A percentile compares a stretch with the other conserved stretches of the same genome.
phyloP scores from a whole-genome alignment of 805 yeast genomes.

The Metschnikowia reukaufii region DNA sequence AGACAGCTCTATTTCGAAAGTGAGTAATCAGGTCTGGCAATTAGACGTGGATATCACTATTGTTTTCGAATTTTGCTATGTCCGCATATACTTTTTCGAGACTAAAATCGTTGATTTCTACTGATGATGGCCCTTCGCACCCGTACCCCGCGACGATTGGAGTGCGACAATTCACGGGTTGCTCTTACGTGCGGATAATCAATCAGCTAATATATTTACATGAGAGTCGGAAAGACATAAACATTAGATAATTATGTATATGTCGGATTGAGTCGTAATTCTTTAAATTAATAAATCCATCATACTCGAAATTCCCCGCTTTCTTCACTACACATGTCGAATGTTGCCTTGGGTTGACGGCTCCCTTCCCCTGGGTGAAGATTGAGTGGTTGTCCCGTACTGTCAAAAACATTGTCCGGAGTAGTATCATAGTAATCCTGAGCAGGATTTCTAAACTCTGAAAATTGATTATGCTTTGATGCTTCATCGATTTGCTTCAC shows the following conservation, averaged over 20 bases:
- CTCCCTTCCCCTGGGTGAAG: slow-evolving; percentile 25
- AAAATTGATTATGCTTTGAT: slow-evolving; percentile 39
- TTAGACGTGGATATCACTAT: background rate
- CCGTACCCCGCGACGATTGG: slow-evolving; percentile 2
- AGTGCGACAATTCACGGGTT: background rate
- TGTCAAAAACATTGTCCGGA: slow-evolving; percentile 33
- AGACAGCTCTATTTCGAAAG: too few species aligned
- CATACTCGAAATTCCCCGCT: slow-evolving; percentile 4
- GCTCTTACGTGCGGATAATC: background rate
- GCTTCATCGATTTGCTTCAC: slow-evolving; percentile 54
- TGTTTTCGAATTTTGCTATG: background rate
- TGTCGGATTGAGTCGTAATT: background rate
- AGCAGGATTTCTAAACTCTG: slow-evolving; percentile 44
- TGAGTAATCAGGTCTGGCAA: too few species aligned
- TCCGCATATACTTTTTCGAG: slow-evolving; percentile 1
- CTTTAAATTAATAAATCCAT: background rate
- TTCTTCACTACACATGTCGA: slow-evolving; percentile 15
- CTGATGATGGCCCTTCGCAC: slow-evolving; percentile 6
- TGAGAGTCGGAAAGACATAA: background rate
- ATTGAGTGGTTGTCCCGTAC: slow-evolving; percentile 29
- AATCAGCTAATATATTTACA: background rate
- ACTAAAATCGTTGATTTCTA: background rate
- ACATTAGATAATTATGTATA: background rate
- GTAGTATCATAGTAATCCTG: slow-evolving; percentile 37
- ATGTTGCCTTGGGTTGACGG: slow-evolving; percentile 11